Evolutionary conservation across 2,329 filamentous ascomycete genomes (phyloP), one percentile per base, ranked within the genome.

Genomic region (Ophiostoma sp.): DNA sequence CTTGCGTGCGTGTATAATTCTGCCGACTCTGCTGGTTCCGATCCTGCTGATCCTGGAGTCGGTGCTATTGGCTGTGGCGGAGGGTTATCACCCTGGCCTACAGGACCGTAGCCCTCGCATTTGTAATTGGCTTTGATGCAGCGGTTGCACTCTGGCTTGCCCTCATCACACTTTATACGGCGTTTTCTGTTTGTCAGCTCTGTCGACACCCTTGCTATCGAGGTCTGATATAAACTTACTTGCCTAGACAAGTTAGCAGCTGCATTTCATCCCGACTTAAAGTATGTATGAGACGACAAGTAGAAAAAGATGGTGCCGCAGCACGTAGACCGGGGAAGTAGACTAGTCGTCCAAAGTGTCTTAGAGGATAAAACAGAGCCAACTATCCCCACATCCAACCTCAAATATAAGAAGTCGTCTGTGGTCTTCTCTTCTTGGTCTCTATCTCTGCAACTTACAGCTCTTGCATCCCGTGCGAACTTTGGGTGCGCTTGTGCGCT

Each of bases 401-500:
- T 57, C 23, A 27, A 27, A 23, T n/a, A 57, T 23, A 23, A 57
- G 10, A 57, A 57, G 23, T n/a, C 36, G 33, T 54, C 33, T 62
- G 31, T 20, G 15, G 17, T 48, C 41, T 15, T 48, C 17, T 48
- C 17, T 11, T 39, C 36, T 39, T 10, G 1, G 11, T 10, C 36
- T 39, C 7, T 2, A 39, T 10, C 36, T 6, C 41, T 17, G 17
- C 15, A 36, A 73, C 73, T 67, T 31, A 78, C 72, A 77, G 73
- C 67, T 79, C 76, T 67, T 76, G 77, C 41, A 75, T 68, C 70
- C 73, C 69, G 33, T 72, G 69, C 68, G 79, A 73, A 74, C 74
- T 64, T 74, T 75, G 17, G 74, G 74, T 23, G 71, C 76, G 13
- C 72, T 79, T 69, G 77, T 76, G 33, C 78, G 74, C 1, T 74